phyloP scores from a whole-genome alignment of 768 basidiomycete species.

The Kwoniella europaea region DNA sequence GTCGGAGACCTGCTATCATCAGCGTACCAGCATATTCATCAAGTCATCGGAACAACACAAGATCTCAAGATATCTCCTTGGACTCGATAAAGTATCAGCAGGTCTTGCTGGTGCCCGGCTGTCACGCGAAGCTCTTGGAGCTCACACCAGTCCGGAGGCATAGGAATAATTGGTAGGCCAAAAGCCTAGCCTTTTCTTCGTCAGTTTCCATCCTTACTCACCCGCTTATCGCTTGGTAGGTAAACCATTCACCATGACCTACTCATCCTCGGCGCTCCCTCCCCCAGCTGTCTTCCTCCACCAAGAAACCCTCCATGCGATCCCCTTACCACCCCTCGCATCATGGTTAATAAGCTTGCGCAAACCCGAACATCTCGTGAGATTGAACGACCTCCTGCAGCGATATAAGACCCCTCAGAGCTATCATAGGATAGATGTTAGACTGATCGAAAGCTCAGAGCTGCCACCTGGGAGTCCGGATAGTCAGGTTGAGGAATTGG shows the following conservation, averaged over 20 bases:
- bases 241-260: not conserved
- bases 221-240: no score
- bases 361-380: constrained; percentile 34
- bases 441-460: constrained; percentile 40
- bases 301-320: constrained; percentile 42
- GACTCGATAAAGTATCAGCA: no score
- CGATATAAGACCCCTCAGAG: constrained; percentile 40
- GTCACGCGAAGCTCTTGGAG: no score
- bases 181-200: no score
- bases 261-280: constrained; percentile 20
- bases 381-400: constrained; percentile 43
- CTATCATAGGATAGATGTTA: constrained; percentile 45
- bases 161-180: no score
- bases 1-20: no score
- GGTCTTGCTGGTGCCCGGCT: no score
- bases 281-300: constrained; percentile 37
- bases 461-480: constrained; percentile 30
- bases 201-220: no score
- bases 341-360: constrained; percentile 33
- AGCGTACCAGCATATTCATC: not conserved
- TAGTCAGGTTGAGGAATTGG: not conserved
- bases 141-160: no score
- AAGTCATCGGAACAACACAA: no score
- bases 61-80: no score
- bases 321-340: constrained; percentile 43